phyloP scores from a whole-genome alignment of 139 green algal genomes.

The Picocystis salinarum region DNA sequence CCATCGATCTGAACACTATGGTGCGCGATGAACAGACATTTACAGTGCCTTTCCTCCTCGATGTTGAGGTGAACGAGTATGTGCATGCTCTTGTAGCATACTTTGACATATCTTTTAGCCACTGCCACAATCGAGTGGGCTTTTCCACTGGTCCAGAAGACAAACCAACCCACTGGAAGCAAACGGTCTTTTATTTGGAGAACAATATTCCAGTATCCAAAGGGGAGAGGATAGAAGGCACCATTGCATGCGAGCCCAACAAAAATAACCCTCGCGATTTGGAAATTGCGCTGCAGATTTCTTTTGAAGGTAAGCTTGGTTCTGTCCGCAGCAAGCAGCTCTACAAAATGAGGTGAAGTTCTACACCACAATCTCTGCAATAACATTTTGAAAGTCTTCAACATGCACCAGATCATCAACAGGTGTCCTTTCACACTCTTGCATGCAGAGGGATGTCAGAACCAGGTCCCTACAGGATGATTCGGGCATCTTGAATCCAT shows the following conservation, averaged over 20 bases:
- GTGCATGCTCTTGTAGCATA: constrained; percentile 75
- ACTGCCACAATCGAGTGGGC: constrained; percentile 55
- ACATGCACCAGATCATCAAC: too few relatives aligned
- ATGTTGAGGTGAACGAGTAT: constrained; percentile 59
- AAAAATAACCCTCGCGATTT: neutral
- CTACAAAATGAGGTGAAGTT: constrained; percentile 3
- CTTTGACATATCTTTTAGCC: constrained; percentile 75
- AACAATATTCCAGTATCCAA: constrained; percentile 44
- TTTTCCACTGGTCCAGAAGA: constrained; percentile 27
- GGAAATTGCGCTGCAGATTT: neutral
- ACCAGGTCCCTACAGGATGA: too few relatives aligned
- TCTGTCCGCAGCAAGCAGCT: neutral
- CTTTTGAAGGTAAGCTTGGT: neutral
- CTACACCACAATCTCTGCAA: neutral
- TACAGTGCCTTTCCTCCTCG: constrained; percentile 15
- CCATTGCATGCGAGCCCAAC: constrained; percentile 1
- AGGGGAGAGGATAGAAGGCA: constrained; percentile 6
- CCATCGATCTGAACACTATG: constrained; percentile 60
- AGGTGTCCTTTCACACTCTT: too few relatives aligned
- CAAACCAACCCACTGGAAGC: constrained; percentile 46
- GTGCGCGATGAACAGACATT: constrained; percentile 9
- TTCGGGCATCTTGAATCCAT: too few relatives aligned
- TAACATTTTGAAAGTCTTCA: too few relatives aligned
- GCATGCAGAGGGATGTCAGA: too few relatives aligned
- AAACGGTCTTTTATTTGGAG: constrained; percentile 87